These are phyloP conservation scores for Populus euphratica DNA, from an alignment of 345 rosid genomes.

Conservation along the genomic window DNA sequence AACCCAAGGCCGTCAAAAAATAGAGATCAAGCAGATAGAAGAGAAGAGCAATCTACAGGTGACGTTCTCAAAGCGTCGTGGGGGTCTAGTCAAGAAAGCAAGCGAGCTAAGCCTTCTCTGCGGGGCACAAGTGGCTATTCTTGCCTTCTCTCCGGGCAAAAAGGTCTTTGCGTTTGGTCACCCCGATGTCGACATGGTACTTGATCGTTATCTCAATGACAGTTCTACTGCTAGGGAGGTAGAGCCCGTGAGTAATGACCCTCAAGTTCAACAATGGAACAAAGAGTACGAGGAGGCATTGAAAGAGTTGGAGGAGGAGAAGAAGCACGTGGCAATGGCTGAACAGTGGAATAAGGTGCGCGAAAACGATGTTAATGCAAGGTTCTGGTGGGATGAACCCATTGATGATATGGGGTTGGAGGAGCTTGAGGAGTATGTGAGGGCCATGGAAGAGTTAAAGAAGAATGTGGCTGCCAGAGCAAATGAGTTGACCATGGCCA, in stretches of 20 bases:
- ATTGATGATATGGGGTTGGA: slow-evolving; percentile 27
- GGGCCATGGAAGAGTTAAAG: slow-evolving; percentile 29
- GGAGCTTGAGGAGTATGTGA: slow-evolving; percentile 31
- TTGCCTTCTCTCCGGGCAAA: slow-evolving; percentile 33
- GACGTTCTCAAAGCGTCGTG: slow-evolving; percentile 18
- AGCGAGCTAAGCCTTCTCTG: slow-evolving; percentile 33
- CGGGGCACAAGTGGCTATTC: slow-evolving; percentile 29
- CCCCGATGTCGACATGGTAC: slow-evolving; percentile 16
- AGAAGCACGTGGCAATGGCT: slow-evolving; percentile 2
- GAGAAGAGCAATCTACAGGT: slow-evolving; percentile 16
- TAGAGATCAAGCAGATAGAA: slow-evolving; percentile 15
- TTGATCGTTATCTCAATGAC: slow-evolving; percentile 12
- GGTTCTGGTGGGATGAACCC: slow-evolving; percentile 39
- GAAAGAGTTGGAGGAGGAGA: slow-evolving; percentile 31
- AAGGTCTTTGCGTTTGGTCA: slow-evolving; percentile 32
- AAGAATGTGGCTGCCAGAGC: slow-evolving; percentile 18
- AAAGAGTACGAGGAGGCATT: slow-evolving; percentile 12
- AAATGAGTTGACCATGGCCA: slow-evolving; percentile 20
- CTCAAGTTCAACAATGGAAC: slow-evolving; percentile 8
- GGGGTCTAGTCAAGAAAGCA: slow-evolving; percentile 38
- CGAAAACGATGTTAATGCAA: neutral
- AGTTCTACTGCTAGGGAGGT: neutral
- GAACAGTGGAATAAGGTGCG: slow-evolving; percentile 11
- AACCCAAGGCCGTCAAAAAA: slow-evolving; percentile 14
- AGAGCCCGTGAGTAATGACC: neutral